These are phyloP conservation scores for Moniliophthora roreri DNA, from an alignment of 1,284 basidiomycete genomes.

Conservation along the genomic window DNA sequence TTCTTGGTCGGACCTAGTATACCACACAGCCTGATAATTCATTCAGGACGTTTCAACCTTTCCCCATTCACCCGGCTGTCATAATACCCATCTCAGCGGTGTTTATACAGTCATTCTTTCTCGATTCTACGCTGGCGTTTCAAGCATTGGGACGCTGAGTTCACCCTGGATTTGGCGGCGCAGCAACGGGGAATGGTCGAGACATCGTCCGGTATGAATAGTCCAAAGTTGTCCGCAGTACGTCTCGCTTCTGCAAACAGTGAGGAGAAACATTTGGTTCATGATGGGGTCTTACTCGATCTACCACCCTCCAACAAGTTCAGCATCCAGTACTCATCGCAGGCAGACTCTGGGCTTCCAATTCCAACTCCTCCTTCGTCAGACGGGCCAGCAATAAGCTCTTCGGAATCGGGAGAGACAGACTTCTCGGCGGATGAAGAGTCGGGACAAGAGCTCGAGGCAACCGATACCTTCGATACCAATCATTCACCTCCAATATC, in stretches of 20 bases:
- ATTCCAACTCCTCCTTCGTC: slow-evolving; percentile 11
- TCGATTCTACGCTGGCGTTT: slow-evolving; percentile 3
- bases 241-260: background rate
- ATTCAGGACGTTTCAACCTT: background rate
- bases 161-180: background rate
- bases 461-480: slow-evolving; percentile 11
- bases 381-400: slow-evolving; percentile 11
- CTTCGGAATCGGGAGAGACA: slow-evolving; percentile 17
- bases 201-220: background rate
- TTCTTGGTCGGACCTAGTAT: too few species aligned
- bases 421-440: slow-evolving; percentile 20
- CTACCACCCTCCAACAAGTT: slow-evolving; percentile 13
- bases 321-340: slow-evolving; percentile 10
- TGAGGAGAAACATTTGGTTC: slow-evolving; percentile 8
- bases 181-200: background rate
- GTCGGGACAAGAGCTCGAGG: slow-evolving; percentile 11
- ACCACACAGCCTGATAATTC: background rate
- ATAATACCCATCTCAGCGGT: background rate
- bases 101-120: background rate
- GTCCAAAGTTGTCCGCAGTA: background rate
- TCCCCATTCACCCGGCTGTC: background rate
- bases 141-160: background rate
- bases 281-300: slow-evolving; percentile 11
- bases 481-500: slow-evolving; percentile 12
- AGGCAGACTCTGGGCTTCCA: slow-evolving; percentile 9